Conservation (phyloP, 129 eudicot species). For the Tagetes patula region DNA sequence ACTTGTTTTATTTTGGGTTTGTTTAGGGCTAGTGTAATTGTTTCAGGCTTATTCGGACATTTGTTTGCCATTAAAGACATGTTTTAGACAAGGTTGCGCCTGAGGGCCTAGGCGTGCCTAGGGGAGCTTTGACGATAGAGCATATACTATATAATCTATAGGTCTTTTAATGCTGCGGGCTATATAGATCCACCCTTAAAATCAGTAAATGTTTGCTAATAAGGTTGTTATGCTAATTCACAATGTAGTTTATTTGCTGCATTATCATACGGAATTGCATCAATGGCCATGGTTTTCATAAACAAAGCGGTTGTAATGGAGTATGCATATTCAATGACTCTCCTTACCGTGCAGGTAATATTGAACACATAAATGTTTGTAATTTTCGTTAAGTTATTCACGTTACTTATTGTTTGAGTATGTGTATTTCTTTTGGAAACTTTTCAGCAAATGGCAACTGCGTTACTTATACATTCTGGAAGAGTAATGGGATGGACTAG, state of each 20-base stretch:
- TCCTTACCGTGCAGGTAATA: slow-evolving; percentile 81
- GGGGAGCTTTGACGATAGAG: not conserved
- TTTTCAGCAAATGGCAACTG: slow-evolving; percentile 83
- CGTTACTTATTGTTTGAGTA: not conserved
- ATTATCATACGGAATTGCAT: slow-evolving; percentile 83
- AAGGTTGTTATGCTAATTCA: not conserved
- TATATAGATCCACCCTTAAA: not conserved
- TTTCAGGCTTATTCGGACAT: too few species aligned
- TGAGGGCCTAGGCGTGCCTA: too few species aligned
- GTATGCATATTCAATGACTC: slow-evolving; percentile 88
- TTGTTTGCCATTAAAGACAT: too few species aligned
- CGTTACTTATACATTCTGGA: slow-evolving; percentile 82
- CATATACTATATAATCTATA: not conserved
- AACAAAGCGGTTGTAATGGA: slow-evolving; percentile 93
- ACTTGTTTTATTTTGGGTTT: too few species aligned
- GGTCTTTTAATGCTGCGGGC: not conserved
- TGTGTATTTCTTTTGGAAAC: slow-evolving; percentile 5
- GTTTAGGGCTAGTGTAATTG: too few species aligned
- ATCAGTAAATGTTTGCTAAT: not conserved
- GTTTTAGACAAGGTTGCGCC: too few species aligned
- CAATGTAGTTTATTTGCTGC: slow-evolving; percentile 77
- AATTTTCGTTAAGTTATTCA: not conserved
- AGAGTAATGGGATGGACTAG: slow-evolving; percentile 78
- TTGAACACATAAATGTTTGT: not conserved
- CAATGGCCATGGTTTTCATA: slow-evolving; percentile 99